Base-by-base conservation (phyloP, 257 asterid species). In the Dorcoceras hygrometricum region DNA sequence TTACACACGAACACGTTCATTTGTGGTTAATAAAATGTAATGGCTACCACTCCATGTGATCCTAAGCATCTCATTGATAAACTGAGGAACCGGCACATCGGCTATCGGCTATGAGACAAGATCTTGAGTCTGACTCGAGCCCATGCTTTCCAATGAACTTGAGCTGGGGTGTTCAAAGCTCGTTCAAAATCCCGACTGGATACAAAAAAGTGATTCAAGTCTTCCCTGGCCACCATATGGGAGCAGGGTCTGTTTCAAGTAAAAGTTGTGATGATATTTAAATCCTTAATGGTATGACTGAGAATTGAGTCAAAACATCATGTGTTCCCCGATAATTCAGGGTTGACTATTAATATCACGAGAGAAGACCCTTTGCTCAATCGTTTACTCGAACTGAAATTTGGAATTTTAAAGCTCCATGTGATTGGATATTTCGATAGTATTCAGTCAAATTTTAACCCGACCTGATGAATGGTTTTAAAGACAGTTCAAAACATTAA, bases 181-280 rank as follows among this genome's bases (percentile, higher is more conserved):
- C 50, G 14, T 11, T 34, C 46, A 10, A 29, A 29, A 29, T 34
- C 43, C 43, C 43, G 2, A 34, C 3, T 8, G 43, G 43, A 34
- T 8, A 34, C 8, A 34, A 8, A 29, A n/a, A 29, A 39, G 3
- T 2, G 18, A 36, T 36, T 36, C 11, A 0, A 36, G 6, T 39
- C 50, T 71, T 34, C 26, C 26, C 16, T 18, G 67, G 65, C 24
- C 65, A 22, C 63, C 61, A 25, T 36, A 66, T 12, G 29, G 32
- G 62, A 3, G 22, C 71, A 73, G 65, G 66, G 61, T 55, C 76
- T 66, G n/a, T 9, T 63, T 73, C 43, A 20, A 23, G 75, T 59
- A 57, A 65, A 56, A 53, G 50, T 29, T 24, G 39, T 46, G 50
- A 55, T 29, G 50, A 55, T 25, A 19, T 53, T 57, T 62, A 16